Evolutionary conservation across 1,139 yeast species (phyloP), one percentile per base, ranked within the genome.

Genomic region (Citeromyces siamensis): DNA sequence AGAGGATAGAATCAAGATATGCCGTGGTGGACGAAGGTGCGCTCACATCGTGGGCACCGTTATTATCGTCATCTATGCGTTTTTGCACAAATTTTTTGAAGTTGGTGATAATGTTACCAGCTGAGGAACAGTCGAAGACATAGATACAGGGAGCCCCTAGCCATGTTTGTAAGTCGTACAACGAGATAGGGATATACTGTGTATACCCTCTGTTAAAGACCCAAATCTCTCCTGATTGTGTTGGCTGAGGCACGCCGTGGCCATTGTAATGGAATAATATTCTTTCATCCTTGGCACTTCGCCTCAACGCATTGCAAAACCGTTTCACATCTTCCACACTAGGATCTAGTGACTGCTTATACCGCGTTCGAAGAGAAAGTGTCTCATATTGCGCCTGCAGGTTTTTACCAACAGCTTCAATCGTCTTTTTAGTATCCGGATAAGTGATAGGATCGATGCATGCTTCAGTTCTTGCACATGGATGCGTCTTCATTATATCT

Each of bases 171-270:
- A 90, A 63, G 51, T 93, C 98, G 53, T 84, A 86, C 17, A 90
- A 60, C 5, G 95, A 83, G 2, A 90, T 93, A 1, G 99, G 99
- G 42, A 90, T 90, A 53, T 90, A 90, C 58, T 90, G 98, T 1
- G 98, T 90, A 55, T 88, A 93, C 1, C 95, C 95, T 47, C 96
- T 65, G 56, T 90, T 90, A 60, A 90, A 90, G 12, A 93, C 97
- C 99, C 99, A 90, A 17, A 90, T 85, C 52, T 90, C 99, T n/a
- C 99, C 99, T 38, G 88, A 76, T 20, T 86, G 75, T 0, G 98
- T 93, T 1, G 99, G 98, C 46, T 86, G 86, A 0, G 99, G 99
- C 2, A 90, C 99, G 13, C 99, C 99, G 52, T 90, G 99, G 3
- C 99, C 99, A 50, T 90, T 90, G 55, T 93, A 90, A 54, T 93